phyloP scores from a whole-genome alignment of 2,329 filamentous ascomycete species.

The Fusarium chaquense region DNA sequence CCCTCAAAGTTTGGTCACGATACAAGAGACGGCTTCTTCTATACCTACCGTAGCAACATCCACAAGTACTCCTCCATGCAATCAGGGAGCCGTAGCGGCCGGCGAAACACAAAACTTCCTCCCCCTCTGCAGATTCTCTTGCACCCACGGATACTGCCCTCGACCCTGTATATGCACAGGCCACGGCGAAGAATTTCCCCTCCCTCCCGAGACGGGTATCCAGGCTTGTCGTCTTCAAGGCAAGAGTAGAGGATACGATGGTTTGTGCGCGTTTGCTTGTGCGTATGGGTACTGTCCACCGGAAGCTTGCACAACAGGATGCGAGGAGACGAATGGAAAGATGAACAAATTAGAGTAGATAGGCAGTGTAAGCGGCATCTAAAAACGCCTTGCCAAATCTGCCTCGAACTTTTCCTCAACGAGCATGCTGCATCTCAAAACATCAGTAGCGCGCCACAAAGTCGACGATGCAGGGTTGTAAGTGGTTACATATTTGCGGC shows the following conservation, averaged over 20 bases:
- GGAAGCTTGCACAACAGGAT: constrained; percentile 5
- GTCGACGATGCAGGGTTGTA: background rate
- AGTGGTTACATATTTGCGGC: constrained; percentile 36
- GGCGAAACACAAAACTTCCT: constrained; percentile 26
- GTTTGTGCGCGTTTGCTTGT: constrained; percentile 23
- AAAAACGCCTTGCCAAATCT: constrained; percentile 18
- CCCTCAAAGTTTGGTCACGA: background rate
- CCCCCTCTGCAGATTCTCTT: constrained; percentile 27
- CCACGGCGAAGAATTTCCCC: background rate
- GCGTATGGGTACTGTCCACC: constrained; percentile 25
- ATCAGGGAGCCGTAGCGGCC: constrained; percentile 16
- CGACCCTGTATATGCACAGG: constrained; percentile 13
- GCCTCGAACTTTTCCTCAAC: constrained; percentile 14
- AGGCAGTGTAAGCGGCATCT: background rate
- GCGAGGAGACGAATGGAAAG: background rate
- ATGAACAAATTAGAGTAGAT: background rate
- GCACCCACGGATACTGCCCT: constrained; percentile 30
- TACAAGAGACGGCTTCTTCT: background rate
- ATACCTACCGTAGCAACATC: background rate
- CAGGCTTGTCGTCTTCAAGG: constrained; percentile 15
- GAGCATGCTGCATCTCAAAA: constrained; percentile 6
- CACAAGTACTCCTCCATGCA: background rate
- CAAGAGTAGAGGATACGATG: constrained; percentile 4
- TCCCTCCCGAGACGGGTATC: background rate
- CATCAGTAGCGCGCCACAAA: constrained; percentile 36